Evolutionary conservation across 2,329 filamentous ascomycete genomes (phyloP).

Genomic region (Trichoderma hamatum): DNA sequence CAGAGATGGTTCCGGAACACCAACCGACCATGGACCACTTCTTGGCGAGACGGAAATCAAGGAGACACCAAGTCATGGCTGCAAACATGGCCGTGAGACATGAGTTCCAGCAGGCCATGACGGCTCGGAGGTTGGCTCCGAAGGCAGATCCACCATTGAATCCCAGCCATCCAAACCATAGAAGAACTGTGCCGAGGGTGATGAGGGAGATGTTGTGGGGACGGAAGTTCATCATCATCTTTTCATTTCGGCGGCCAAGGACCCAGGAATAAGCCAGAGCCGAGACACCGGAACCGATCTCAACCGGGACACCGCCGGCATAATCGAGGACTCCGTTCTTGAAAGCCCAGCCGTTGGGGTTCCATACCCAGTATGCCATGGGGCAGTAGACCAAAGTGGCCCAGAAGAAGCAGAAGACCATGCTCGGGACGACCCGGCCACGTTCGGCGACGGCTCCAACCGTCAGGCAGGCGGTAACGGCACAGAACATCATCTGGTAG

Average conservation of each 20-base stretch:
- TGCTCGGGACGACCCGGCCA: slow-evolving; percentile 85
- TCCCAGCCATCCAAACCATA: slow-evolving; percentile 98
- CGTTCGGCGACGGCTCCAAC: slow-evolving; percentile 93
- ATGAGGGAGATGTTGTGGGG: slow-evolving; percentile 98
- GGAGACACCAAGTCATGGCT: slow-evolving; percentile 89
- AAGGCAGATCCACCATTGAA: slow-evolving; percentile 98
- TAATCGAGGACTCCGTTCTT: slow-evolving; percentile 93
- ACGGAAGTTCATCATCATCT: slow-evolving; percentile 99
- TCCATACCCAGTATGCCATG: slow-evolving; percentile 96
- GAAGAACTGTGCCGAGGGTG: slow-evolving; percentile 89
- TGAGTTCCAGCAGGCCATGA: slow-evolving; percentile 98
- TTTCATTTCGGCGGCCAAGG: slow-evolving; percentile 93
- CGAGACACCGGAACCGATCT: slow-evolving; percentile 91
- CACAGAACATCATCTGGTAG: slow-evolving; percentile 99
- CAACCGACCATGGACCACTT: slow-evolving; percentile 87
- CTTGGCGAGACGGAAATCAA: slow-evolving; percentile 90
- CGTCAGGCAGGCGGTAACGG: slow-evolving; percentile 86
- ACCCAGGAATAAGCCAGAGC: slow-evolving; percentile 95
- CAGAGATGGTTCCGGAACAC: slow-evolving; percentile 72
- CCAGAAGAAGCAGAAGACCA: slow-evolving; percentile 97
- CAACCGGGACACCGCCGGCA: slow-evolving; percentile 93
- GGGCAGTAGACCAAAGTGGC: slow-evolving; percentile 97
- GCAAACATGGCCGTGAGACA: slow-evolving; percentile 92
- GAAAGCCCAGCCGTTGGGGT: slow-evolving; percentile 89
- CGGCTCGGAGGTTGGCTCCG: slow-evolving; percentile 89